These are phyloP conservation scores for Paulownia fortunei DNA, from an alignment of 257 asterid species.

Conservation along the genomic window DNA sequence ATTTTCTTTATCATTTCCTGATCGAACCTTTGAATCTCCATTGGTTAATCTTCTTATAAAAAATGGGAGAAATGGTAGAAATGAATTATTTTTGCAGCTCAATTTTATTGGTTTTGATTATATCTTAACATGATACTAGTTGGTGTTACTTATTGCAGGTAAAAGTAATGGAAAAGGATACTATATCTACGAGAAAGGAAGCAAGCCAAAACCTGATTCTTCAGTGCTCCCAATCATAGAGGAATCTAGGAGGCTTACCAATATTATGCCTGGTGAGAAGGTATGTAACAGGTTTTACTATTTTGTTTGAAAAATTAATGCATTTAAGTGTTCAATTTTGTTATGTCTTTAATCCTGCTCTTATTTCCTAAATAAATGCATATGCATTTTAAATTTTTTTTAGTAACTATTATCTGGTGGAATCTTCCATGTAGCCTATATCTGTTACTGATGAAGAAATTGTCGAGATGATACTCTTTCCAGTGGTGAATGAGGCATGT, in stretches of 20 bases:
- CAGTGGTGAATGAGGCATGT: slow-evolving; percentile 73
- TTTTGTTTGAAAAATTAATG: background rate
- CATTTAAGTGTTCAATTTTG: background rate
- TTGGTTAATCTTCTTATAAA: slow-evolving; percentile 62
- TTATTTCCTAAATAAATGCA: background rate
- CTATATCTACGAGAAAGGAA: slow-evolving; percentile 64
- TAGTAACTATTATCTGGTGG: background rate
- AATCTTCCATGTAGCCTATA: slow-evolving; percentile 51
- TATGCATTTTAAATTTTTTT: background rate
- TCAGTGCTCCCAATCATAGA: slow-evolving; percentile 60
- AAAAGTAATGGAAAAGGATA: slow-evolving; percentile 70
- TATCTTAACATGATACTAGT: slow-evolving; percentile 9
- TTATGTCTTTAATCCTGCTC: background rate
- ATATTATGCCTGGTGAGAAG: slow-evolving; percentile 74
- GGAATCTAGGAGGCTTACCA: slow-evolving; percentile 66
- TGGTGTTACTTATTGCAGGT: slow-evolving; percentile 45
- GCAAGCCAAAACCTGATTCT: slow-evolving; percentile 70
- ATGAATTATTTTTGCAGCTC: background rate
- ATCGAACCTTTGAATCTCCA: slow-evolving; percentile 52
- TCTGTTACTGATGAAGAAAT: slow-evolving; percentile 62
- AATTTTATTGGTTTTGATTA: background rate
- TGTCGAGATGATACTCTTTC: slow-evolving; percentile 73
- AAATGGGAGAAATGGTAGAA: slow-evolving; percentile 64
- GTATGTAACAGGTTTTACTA: slow-evolving; percentile 25
- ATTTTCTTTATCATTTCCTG: slow-evolving; percentile 58